Base-by-base conservation (phyloP, 768 basidiomycete species). In the Kwoniella dendrophila region DNA sequence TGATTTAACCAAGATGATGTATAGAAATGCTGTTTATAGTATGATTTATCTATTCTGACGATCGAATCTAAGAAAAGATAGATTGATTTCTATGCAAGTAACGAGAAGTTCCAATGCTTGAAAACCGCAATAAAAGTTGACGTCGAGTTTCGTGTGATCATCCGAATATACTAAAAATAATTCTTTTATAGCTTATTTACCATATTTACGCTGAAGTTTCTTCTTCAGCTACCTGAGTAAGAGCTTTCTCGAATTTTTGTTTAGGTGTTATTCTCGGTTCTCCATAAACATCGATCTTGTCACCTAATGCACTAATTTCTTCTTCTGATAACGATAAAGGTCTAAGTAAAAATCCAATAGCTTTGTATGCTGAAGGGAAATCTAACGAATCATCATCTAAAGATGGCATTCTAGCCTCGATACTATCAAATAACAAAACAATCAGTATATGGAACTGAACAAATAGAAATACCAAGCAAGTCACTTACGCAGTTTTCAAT, bases 311-410 rank as follows among this genome's bases (percentile, higher is more conserved):
- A 6, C 69, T 69, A 24, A 80, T 63, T 22, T 78, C 77, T 24
- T 72, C 69, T 1, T 70, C 47, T 8, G 71, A 56, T 4, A 79
- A 61, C 3, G 69, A 69, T 10, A 73, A 57, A 29, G 70, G 69
- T 40, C 69, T 63, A 59, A 95, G 79, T 81, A 95, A 85, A 62
- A 85, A 81, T 12, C 86, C 90, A 76, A 91, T 86, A 61, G 87
- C 85, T 43, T 83, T 78, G 81, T 88, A 88, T 0, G 92, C 95
- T 72, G 87, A 88, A 8, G 95, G 94, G 47, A 89, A 89, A 76
- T 98, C 93, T 69, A 93, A 87, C 30, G 88, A 87, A 60, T 93
- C 85, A 74, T 97, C 93, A 71, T 92, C 91, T 70, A 98, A 83
- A 57, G 87, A 80, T 79, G 53, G 33, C 66, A 69, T 67, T 44